Conservation (phyloP, 108 stramenopile genomes). For the Cylindrotheca fusiformis region DNA sequence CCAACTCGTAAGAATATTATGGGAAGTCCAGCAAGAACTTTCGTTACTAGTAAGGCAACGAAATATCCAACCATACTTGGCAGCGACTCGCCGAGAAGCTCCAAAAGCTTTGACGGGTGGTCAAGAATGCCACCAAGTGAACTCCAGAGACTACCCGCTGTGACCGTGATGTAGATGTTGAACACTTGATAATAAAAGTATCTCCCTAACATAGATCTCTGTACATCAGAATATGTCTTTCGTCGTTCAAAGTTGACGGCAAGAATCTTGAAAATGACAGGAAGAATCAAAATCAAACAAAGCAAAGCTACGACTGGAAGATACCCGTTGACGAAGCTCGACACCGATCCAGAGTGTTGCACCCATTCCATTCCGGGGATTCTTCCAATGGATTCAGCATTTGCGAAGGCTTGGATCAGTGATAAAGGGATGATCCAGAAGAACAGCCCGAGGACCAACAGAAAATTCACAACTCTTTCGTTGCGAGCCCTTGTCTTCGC, state of each 20-base stretch:
- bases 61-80: constrained; percentile 88
- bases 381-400: constrained; percentile 54
- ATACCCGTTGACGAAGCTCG: constrained; percentile 83
- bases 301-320: constrained; percentile 87
- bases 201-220: constrained; percentile 75
- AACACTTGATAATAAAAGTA: constrained; percentile 91
- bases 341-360: constrained; percentile 35
- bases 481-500: constrained; percentile 31
- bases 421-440: constrained; percentile 89
- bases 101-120: constrained; percentile 67
- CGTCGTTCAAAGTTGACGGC: constrained; percentile 75
- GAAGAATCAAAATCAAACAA: constrained; percentile 68
- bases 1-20: constrained; percentile 73
- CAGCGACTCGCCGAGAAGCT: constrained; percentile 69
- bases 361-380: constrained; percentile 70
- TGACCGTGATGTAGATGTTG: constrained; percentile 87
- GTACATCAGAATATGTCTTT: constrained; percentile 77
- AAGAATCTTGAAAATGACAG: constrained; percentile 72
- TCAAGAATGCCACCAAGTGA: constrained; percentile 78
- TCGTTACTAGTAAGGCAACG: constrained; percentile 80
- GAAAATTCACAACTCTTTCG: constrained; percentile 61
- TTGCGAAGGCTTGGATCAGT: constrained; percentile 80
- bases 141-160: constrained; percentile 76
- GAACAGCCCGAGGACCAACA: constrained; percentile 67
- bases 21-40: constrained; percentile 84